A percentile compares a stretch with the other conserved stretches of the same genome.
These are phyloP conservation scores for Pichia membranifaciens DNA, from an alignment of 805 yeast genomes.

Conservation along the genomic window DNA sequence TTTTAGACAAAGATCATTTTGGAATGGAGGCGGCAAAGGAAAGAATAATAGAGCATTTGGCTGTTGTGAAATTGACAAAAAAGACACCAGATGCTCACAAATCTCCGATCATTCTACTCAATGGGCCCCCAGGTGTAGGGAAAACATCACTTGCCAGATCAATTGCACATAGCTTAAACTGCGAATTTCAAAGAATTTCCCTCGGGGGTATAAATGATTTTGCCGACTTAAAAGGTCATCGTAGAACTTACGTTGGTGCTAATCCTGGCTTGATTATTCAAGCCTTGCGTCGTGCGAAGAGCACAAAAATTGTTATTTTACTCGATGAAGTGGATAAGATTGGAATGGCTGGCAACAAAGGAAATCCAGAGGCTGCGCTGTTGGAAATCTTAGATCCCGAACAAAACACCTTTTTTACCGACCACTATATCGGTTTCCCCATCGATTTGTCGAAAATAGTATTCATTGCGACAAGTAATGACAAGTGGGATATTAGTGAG, in stretches of 20 bases:
- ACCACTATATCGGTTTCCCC: conserved; percentile 83
- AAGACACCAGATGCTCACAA: conserved; percentile 12
- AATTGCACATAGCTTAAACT: conserved; percentile 64
- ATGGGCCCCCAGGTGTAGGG: conserved; percentile 95
- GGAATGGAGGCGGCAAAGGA: conserved; percentile 71
- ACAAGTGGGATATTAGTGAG: conserved; percentile 59
- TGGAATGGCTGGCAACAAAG: conserved; percentile 32
- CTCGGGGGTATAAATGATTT: conserved; percentile 87
- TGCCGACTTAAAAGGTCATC: conserved; percentile 84
- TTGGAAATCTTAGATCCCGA: conserved; percentile 88
- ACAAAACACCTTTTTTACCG: conserved; percentile 70
- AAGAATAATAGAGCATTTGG: conserved; percentile 71
- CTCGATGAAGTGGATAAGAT: conserved; percentile 80
- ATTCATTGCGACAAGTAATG: conserved; percentile 84
- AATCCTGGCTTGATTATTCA: conserved; percentile 82
- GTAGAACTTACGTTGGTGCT: conserved; percentile 88
- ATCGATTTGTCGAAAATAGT: conserved; percentile 75
- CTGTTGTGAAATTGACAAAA: conserved; percentile 59
- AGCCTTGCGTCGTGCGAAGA: conserved; percentile 66
- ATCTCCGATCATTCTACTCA: conserved; percentile 74
- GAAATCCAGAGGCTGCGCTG: conserved; percentile 88
- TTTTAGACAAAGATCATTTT: conserved; percentile 69
- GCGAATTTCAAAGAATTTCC: conserved; percentile 73
- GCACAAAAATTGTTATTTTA: conserved; percentile 77
- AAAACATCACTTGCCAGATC: conserved; percentile 83